Evolutionary conservation across 768 basidiomycete species (phyloP), one percentile per base, ranked within the genome.

Genomic region (Termitomyces sp.): DNA sequence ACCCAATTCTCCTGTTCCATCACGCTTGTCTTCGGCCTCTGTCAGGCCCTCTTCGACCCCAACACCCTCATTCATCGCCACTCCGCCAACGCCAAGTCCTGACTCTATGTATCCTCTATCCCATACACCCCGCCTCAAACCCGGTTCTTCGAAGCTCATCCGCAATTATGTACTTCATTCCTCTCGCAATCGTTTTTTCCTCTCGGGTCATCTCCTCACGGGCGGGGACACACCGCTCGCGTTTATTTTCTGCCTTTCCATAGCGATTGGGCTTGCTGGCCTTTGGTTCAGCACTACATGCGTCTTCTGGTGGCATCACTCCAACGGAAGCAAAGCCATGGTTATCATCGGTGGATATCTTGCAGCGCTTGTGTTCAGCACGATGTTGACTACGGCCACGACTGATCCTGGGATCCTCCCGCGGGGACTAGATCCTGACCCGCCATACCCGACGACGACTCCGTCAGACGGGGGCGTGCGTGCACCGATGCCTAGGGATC

Each of bases 331-430:
- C 11, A 63, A 63, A 46, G 62, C 61, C 3, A 53, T 86, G 14
- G 87, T 88, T 0, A 78, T 75, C 19, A 75, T 82, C 23, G 75
- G 75, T 40, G 77, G 70, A 8, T 83, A 83, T 61, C 62, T 82
- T 57, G 66, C 75, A 5, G 75, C 89, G 50, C 65, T 96, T 60
- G 87, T 86, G 17, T 72, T 92, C 19, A 82, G 83, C 11, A 85
- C 76, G 58, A 92, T 95, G 90, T 62, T 91, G 52, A 78, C 84
- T 10, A 91, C 92, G 43, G 91, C 92, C 8, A 85, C 84, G 62
- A 77, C 81, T 33, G 90, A 95, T 65, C 88, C 91, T 51, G 96
- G 96, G 11, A 94, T 98, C 52, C 70, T 98, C 23, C 96, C 96
- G 12, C 82, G 95, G 5, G 76, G 89, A 67, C 70, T 98, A 31